Percentiles rank a stretch among this genome's conserved stretches.
Conservation (phyloP, 495 filamentous ascomycete genomes). For the Amphirosellinia nigrospora region DNA sequence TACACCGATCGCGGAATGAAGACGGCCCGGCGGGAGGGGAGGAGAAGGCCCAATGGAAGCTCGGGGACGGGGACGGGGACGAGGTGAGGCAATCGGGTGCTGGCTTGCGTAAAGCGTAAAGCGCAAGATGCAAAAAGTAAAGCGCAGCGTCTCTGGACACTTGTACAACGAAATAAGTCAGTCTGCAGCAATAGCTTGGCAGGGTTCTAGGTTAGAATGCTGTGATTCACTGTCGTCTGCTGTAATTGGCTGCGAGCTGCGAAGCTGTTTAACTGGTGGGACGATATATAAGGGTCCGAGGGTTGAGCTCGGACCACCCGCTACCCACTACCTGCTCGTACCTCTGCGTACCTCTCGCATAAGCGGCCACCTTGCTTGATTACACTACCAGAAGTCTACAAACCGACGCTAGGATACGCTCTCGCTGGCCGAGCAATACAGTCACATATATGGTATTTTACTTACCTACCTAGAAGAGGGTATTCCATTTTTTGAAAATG, state of each 20-base stretch:
- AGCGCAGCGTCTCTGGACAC: conserved; percentile 2
- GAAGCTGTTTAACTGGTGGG: background rate
- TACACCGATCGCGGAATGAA: background rate
- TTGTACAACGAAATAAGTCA: background rate
- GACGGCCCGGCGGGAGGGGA: background rate
- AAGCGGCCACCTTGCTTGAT: background rate
- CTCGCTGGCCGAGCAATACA: no score
- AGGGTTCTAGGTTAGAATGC: background rate
- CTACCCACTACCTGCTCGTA: background rate
- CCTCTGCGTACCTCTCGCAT: no score
- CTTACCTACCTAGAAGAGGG: no score
- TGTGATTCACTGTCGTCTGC: background rate
- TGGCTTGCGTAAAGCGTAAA: background rate
- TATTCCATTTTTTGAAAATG: no score
- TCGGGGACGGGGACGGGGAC: background rate
- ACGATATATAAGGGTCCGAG: background rate
- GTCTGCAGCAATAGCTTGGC: background rate
- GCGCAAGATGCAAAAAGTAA: no score
- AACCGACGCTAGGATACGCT: no score
- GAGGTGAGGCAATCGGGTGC: background rate
- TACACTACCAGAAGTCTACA: no score
- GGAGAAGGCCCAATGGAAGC: conserved; percentile 9
- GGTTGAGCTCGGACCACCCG: conserved; percentile 6
- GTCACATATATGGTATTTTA: no score
- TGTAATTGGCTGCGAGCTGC: background rate